phyloP scores from a whole-genome alignment of 345 rosid genomes.

The Gossypium stocksii region DNA sequence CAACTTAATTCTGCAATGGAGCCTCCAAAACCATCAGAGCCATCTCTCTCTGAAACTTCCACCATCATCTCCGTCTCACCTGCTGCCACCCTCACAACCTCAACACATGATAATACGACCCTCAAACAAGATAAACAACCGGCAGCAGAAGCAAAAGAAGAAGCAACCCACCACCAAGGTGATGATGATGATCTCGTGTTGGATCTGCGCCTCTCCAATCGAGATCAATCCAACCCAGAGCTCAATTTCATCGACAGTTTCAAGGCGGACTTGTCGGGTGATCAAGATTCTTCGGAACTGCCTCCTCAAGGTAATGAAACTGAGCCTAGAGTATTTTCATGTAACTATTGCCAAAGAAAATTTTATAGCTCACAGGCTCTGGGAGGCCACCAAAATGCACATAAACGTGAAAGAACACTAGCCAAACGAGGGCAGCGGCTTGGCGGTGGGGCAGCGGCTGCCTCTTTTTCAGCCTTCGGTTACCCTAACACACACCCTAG shows the following conservation, averaged over 20 bases:
- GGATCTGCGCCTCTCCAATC: slow-evolving; percentile 54
- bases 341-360: slow-evolving; percentile 89
- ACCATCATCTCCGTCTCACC: slow-evolving; percentile 29
- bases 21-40: slow-evolving; percentile 35
- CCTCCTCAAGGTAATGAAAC: slow-evolving; percentile 28
- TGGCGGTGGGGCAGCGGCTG: background rate
- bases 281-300: slow-evolving; percentile 22
- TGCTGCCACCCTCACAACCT: no score
- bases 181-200: slow-evolving; percentile 32
- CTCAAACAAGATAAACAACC: background rate
- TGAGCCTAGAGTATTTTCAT: slow-evolving; percentile 67
- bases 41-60: slow-evolving; percentile 32
- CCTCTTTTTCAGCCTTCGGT: slow-evolving; percentile 32
- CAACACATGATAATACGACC: no score
- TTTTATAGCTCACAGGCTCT: slow-evolving; percentile 94
- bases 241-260: slow-evolving; percentile 52
- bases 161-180: background rate
- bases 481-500: slow-evolving; percentile 19
- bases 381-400: slow-evolving; percentile 96
- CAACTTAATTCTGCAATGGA: slow-evolving; percentile 23
- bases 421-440: slow-evolving; percentile 66
- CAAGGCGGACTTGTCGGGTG: slow-evolving; percentile 12
- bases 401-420: slow-evolving; percentile 80
- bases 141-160: background rate
- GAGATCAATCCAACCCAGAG: slow-evolving; percentile 29